Evolutionary conservation across 371 early-diverging fungal genomes (phyloP).

Genomic region (Mucor irregularis): DNA sequence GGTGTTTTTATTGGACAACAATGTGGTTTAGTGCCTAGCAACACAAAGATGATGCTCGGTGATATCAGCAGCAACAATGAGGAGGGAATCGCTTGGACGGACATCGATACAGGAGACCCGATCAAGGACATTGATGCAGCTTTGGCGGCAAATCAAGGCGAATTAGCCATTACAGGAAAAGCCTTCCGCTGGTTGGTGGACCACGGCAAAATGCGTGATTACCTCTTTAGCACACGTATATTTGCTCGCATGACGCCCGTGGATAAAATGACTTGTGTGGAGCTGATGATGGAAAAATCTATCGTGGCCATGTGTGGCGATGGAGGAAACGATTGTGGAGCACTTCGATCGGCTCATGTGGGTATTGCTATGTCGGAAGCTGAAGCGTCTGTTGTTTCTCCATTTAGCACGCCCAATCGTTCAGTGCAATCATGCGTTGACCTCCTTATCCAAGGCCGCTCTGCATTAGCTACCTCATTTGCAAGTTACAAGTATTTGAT

Average conservation of each 20-base stretch:
- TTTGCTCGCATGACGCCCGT: constrained; percentile 81
- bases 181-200: constrained; percentile 56
- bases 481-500: constrained; percentile 76
- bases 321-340: constrained; percentile 98
- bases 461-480: constrained; percentile 74
- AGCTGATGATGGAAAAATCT: constrained; percentile 47
- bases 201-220: constrained; percentile 29
- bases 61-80: constrained; percentile 78
- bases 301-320: constrained; percentile 97
- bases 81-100: constrained; percentile 39
- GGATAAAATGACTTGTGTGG: constrained; percentile 67
- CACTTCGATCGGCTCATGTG: constrained; percentile 88
- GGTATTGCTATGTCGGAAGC: constrained; percentile 89
- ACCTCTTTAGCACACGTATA: constrained; percentile 56
- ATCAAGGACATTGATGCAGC: constrained; percentile 11
- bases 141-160: constrained; percentile 20
- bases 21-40: constrained; percentile 29
- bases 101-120: constrained; percentile 20
- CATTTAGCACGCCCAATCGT: constrained; percentile 71
- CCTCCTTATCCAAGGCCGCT: constrained; percentile 68
- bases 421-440: constrained; percentile 70
- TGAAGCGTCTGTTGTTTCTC: constrained; percentile 82
- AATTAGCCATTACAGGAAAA: constrained; percentile 68
- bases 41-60: constrained; percentile 56
- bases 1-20: constrained; percentile 68